Evolutionary conservation across 2,329 filamentous ascomycete species (phyloP).

Genomic region (Colletotrichum gigasporum): DNA sequence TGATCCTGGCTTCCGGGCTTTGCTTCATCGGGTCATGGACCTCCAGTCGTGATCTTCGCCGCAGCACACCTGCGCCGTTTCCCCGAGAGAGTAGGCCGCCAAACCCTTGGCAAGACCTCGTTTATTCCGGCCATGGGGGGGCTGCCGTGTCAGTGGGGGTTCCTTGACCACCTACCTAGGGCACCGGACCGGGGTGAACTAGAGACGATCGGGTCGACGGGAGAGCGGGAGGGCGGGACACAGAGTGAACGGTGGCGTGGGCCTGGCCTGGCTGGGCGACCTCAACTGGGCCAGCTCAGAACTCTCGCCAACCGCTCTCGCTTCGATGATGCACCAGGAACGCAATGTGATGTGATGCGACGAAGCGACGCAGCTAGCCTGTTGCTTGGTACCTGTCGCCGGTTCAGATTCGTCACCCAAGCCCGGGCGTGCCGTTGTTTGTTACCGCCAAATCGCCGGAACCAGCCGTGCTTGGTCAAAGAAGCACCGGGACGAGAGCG

Average conservation of each 20-base stretch:
- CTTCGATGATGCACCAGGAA: slow-evolving; percentile 6
- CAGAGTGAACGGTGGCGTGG: slow-evolving; percentile 12
- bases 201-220: slow-evolving; percentile 10
- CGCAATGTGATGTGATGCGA: slow-evolving; percentile 2
- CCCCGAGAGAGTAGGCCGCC: slow-evolving; percentile 11
- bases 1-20: slow-evolving; percentile 1
- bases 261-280: slow-evolving; percentile 1
- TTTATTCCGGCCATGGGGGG: neutral
- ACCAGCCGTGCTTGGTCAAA: slow-evolving; percentile 3
- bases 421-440: neutral
- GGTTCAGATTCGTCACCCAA: neutral
- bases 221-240: slow-evolving; percentile 7
- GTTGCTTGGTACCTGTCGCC: neutral
- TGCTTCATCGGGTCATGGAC: neutral
- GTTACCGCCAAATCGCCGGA: slow-evolving; percentile 9
- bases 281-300: neutral
- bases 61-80: slow-evolving; percentile 11
- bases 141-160: neutral
- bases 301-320: neutral
- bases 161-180: neutral
- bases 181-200: slow-evolving; percentile 11
- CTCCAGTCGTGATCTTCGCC: slow-evolving; percentile 10
- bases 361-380: slow-evolving; percentile 13
- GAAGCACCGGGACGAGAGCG: neutral
- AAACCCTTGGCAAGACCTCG: neutral